A percentile compares a stretch with the other conserved stretches of the same genome.
These are phyloP conservation scores for Plasmodium relictum DNA, from an alignment of 169 alveolate genomes.

Conservation along the genomic window DNA sequence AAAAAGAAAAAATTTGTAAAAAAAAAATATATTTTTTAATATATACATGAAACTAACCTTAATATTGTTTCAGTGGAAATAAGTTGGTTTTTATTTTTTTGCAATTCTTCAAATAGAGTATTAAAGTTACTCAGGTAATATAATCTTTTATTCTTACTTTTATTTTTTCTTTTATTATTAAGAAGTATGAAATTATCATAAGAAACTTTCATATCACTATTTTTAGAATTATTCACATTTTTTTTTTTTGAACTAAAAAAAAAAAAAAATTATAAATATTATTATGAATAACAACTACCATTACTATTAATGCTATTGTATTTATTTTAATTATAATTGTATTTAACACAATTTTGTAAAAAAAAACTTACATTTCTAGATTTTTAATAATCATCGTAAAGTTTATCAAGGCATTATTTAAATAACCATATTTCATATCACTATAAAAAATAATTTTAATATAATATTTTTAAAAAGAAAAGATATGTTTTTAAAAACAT, in stretches of 20 bases:
- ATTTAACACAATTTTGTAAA: not conserved
- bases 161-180: not conserved
- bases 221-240: not conserved
- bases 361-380: slow-evolving; percentile 21
- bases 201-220: not conserved
- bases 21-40: not conserved
- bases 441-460: not conserved
- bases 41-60: slow-evolving; percentile 5
- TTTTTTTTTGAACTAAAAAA: not conserved
- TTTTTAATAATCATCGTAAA: slow-evolving; percentile 22
- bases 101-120: slow-evolving; percentile 37
- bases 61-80: slow-evolving; percentile 28
- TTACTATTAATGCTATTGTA: not conserved
- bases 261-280: not conserved
- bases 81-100: not conserved
- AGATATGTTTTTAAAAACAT: too few species aligned
- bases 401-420: slow-evolving; percentile 55
- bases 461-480: too few species aligned
- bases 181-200: slow-evolving; percentile 21
- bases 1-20: not conserved
- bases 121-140: slow-evolving; percentile 40
- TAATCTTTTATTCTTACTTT: slow-evolving; percentile 10
- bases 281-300: not conserved
- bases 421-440: slow-evolving; percentile 39
- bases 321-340: not conserved